These are phyloP conservation scores for Lentinula sp. DNA, from an alignment of 768 basidiomycete species.

Conservation along the genomic window DNA sequence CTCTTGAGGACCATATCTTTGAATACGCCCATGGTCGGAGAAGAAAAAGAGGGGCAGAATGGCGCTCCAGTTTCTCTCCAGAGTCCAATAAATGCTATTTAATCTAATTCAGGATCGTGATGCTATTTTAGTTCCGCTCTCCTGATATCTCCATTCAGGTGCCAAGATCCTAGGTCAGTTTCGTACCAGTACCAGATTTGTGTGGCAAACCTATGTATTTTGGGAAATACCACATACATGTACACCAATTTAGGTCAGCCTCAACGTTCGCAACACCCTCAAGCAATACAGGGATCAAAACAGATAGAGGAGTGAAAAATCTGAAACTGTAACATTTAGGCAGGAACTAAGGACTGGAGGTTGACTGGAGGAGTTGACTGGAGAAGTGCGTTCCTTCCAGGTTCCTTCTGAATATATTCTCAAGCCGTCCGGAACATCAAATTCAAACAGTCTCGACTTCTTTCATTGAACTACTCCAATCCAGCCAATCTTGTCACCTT, in stretches of 20 bases:
- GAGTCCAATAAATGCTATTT: not conserved
- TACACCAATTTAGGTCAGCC: no score
- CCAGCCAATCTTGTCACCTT: not conserved
- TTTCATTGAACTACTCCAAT: not conserved
- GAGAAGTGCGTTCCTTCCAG: no score
- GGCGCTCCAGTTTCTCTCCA: not conserved
- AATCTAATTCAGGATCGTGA: not conserved
- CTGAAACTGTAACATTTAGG: no score
- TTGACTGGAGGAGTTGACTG: no score
- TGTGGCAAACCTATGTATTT: no score
- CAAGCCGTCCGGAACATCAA: not conserved
- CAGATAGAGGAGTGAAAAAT: no score
- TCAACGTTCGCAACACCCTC: no score
- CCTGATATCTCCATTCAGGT: not conserved
- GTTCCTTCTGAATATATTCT: not conserved
- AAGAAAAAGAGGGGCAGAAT: not conserved
- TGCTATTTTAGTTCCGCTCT: not conserved
- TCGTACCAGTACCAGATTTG: not conserved
- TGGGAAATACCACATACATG: no score
- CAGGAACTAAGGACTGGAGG: no score
- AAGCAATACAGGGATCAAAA: no score
- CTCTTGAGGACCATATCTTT: conserved; percentile 16
- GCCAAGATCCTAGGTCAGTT: not conserved
- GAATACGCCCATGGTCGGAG: not conserved
- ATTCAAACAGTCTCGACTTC: not conserved